Percentiles rank a stretch among this genome's conserved stretches.
phyloP scores from a whole-genome alignment of 2,329 filamentous ascomycete species.

The Achaetomium macrosporum region DNA sequence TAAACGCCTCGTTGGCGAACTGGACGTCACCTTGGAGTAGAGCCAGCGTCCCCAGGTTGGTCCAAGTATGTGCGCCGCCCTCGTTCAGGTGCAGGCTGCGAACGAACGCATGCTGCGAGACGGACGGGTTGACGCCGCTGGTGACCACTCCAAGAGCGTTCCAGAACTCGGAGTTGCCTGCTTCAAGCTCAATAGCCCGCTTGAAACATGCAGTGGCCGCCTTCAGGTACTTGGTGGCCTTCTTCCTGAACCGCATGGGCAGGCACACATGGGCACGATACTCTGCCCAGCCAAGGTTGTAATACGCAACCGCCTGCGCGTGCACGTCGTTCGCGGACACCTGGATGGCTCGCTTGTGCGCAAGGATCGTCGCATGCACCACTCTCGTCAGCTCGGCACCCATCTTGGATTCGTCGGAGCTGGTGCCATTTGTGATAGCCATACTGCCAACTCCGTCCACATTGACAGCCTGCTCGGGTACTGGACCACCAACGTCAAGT shows the following conservation, averaged over 20 bases:
- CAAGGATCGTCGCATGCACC: conserved; percentile 69
- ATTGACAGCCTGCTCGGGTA: conserved; percentile 56
- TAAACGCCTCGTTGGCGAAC: conserved; percentile 86
- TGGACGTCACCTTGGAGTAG: conserved; percentile 76
- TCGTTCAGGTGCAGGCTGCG: conserved; percentile 91
- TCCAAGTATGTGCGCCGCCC: conserved; percentile 77
- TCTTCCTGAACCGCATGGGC: conserved; percentile 46
- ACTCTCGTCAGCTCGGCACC: conserved; percentile 51
- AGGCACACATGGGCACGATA: conserved; percentile 70
- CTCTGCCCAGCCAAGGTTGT: conserved; percentile 94
- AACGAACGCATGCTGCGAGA: conserved; percentile 90
- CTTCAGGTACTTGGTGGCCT: conserved; percentile 63
- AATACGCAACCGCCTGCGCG: conserved; percentile 92
- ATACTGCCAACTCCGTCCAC: conserved; percentile 56
- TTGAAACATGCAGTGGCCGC: conserved; percentile 89
- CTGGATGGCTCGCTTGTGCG: conserved; percentile 80
- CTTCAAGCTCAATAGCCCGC: conserved; percentile 88
- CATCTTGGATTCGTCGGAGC: conserved; percentile 42
- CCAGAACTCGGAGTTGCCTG: conserved; percentile 94
- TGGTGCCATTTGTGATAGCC: conserved; percentile 38
- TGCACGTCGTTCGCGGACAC: conserved; percentile 68
- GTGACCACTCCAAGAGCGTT: conserved; percentile 91
- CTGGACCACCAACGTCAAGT: conserved; percentile 48
- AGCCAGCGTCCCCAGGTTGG: conserved; percentile 82
- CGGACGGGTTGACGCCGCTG: conserved; percentile 74